These are phyloP conservation scores for Carex sylvatica DNA, from an alignment of 202 grass and related monocot genomes.

Conservation along the genomic window DNA sequence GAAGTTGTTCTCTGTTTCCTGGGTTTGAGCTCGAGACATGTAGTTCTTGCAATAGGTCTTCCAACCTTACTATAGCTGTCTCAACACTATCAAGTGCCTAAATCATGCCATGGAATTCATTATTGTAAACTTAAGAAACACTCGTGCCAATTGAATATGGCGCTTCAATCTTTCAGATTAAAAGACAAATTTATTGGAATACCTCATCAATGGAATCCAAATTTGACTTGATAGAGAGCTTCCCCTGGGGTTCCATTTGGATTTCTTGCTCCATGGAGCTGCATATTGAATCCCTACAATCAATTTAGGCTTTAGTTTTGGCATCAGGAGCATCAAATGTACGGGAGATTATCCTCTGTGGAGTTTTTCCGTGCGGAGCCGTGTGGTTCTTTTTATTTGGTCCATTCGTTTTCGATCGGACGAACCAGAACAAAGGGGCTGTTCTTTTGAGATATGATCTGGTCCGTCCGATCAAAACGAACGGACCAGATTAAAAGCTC, in stretches of 20 bases:
- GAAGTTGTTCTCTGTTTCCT: constrained; percentile 75
- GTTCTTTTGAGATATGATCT: too few relatives aligned
- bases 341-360: too few relatives aligned
- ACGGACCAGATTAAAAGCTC: too few relatives aligned
- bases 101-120: constrained; percentile 26
- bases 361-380: too few relatives aligned
- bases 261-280: constrained; percentile 37
- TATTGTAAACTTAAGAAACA: constrained; percentile 1
- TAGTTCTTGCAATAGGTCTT: constrained; percentile 91
- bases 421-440: too few relatives aligned
- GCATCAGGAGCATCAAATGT: neutral
- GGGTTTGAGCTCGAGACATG: constrained; percentile 76
- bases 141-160: neutral
- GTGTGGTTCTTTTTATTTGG: too few relatives aligned
- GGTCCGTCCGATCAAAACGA: too few relatives aligned
- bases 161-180: constrained; percentile 1
- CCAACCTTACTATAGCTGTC: constrained; percentile 89
- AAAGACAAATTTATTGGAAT: constrained; percentile 19
- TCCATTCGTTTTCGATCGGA: too few relatives aligned
- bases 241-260: constrained; percentile 28
- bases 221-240: constrained; percentile 36
- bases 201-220: constrained; percentile 95
- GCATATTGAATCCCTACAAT: constrained; percentile 39
- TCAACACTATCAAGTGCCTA: constrained; percentile 98
- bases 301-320: constrained; percentile 18